A percentile compares a stretch with the other conserved stretches of the same genome.
These are phyloP conservation scores for Pulveroboletus ravenelii DNA, from an alignment of 768 basidiomycete genomes.

Conservation along the genomic window DNA sequence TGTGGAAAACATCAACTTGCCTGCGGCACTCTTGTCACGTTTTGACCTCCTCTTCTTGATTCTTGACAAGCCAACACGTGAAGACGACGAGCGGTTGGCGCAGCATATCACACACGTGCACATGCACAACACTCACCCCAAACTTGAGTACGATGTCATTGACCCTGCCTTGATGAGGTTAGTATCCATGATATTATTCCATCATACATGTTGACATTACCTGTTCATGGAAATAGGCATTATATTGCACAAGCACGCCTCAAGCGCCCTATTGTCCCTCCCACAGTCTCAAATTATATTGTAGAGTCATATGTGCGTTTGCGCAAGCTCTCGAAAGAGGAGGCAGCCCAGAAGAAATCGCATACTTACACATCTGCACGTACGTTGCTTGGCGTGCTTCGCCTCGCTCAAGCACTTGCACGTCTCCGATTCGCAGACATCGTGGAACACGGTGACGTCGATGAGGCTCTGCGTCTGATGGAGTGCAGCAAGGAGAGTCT, in stretches of 20 bases:
- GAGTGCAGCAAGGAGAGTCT: slow-evolving; percentile 93
- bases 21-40: slow-evolving; percentile 91
- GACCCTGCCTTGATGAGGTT: slow-evolving; percentile 88
- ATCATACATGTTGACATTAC: background rate
- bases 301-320: slow-evolving; percentile 95
- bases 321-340: slow-evolving; percentile 88
- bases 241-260: slow-evolving; percentile 92
- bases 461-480: slow-evolving; percentile 96
- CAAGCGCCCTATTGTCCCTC: slow-evolving; percentile 86
- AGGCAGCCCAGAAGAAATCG: slow-evolving; percentile 80
- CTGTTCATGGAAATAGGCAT: slow-evolving; percentile 49
- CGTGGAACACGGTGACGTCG: slow-evolving; percentile 85
- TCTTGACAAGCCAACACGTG: slow-evolving; percentile 90
- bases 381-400: slow-evolving; percentile 90
- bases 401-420: slow-evolving; percentile 91
- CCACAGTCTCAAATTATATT: slow-evolving; percentile 84
- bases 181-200: slow-evolving; percentile 8
- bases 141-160: slow-evolving; percentile 77
- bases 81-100: slow-evolving; percentile 93
- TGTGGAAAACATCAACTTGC: slow-evolving; percentile 98
- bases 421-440: slow-evolving; percentile 79
- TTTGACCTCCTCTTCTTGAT: slow-evolving; percentile 97
- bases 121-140: slow-evolving; percentile 90
- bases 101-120: slow-evolving; percentile 98
- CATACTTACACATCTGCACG: slow-evolving; percentile 96